Evolutionary conservation across 805 yeast genomes (phyloP).

Genomic region (Cephaloascus fragrans): DNA sequence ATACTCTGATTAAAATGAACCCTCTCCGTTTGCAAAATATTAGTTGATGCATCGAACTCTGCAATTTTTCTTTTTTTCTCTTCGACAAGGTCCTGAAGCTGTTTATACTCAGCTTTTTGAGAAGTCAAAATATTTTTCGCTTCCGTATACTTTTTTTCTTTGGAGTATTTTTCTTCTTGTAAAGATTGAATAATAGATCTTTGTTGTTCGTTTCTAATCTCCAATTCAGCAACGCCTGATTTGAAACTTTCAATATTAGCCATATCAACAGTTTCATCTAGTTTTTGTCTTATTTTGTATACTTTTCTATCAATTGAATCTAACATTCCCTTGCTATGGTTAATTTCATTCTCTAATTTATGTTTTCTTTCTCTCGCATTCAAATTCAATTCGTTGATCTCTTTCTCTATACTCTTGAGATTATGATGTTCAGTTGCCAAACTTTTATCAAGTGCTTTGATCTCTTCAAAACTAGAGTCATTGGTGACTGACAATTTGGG

Average conservation of each 20-base stretch:
- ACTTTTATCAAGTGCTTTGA: slow-evolving; percentile 6
- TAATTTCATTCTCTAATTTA: neutral
- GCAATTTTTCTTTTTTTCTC: slow-evolving; percentile 7
- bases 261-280: slow-evolving; percentile 35
- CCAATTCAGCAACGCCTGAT: neutral
- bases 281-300: slow-evolving; percentile 22
- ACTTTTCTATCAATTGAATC: slow-evolving; percentile 12
- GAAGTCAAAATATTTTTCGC: slow-evolving; percentile 10
- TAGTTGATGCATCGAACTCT: slow-evolving; percentile 9
- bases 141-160: slow-evolving; percentile 3
- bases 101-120: slow-evolving; percentile 7
- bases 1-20: slow-evolving; percentile 3
- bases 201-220: slow-evolving; percentile 2
- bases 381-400: slow-evolving; percentile 3
- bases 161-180: slow-evolving; percentile 4
- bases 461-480: slow-evolving; percentile 5
- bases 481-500: slow-evolving; percentile 18
- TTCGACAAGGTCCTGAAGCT: slow-evolving; percentile 6
- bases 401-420: slow-evolving; percentile 2
- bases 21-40: slow-evolving; percentile 9
- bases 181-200: slow-evolving; percentile 5
- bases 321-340: slow-evolving; percentile 3
- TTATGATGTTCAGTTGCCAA: slow-evolving; percentile 3
- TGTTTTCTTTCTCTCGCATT: neutral
- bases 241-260: slow-evolving; percentile 21